Evolutionary conservation across 2,329 filamentous ascomycete genomes (phyloP).

Genomic region (Dothistroma septosporum): DNA sequence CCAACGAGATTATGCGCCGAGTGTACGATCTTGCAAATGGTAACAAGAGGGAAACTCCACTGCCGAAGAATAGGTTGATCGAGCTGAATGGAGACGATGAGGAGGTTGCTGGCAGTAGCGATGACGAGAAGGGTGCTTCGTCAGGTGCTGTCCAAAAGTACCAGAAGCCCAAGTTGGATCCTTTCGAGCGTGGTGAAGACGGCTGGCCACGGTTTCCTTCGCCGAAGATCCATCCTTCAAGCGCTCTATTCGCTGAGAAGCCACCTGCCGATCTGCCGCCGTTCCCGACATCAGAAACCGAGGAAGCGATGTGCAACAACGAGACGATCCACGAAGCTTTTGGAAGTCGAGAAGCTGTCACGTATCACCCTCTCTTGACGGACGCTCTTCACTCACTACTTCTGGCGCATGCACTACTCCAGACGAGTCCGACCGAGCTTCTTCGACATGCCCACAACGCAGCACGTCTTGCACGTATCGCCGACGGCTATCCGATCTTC

Average conservation of each 20-base stretch:
- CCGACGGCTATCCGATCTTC: constrained; percentile 77
- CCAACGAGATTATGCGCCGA: constrained; percentile 55
- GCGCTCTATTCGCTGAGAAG: constrained; percentile 66
- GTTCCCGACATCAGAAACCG: constrained; percentile 52
- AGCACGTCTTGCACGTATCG: constrained; percentile 67
- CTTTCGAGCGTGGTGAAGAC: constrained; percentile 34
- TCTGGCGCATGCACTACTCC: constrained; percentile 71
- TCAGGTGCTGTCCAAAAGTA: constrained; percentile 46
- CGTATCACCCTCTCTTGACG: constrained; percentile 74
- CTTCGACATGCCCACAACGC: constrained; percentile 78
- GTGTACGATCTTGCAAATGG: constrained; percentile 55
- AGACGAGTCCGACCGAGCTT: constrained; percentile 73
- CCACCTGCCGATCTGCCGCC: constrained; percentile 64
- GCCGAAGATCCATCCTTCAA: constrained; percentile 52
- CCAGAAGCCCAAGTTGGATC: constrained; percentile 29
- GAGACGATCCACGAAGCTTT: constrained; percentile 33
- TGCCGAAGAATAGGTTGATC: constrained; percentile 21
- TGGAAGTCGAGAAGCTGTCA: constrained; percentile 60
- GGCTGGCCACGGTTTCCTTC: constrained; percentile 47
- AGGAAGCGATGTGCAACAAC: constrained; percentile 26
- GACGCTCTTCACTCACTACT: constrained; percentile 76
- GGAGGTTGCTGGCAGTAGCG: constrained; percentile 14
- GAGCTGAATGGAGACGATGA: constrained; percentile 21
- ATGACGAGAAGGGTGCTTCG: constrained; percentile 20
- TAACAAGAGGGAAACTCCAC: constrained; percentile 31